Conservation (phyloP, 768 basidiomycete genomes). For the Cyathus striatus region DNA sequence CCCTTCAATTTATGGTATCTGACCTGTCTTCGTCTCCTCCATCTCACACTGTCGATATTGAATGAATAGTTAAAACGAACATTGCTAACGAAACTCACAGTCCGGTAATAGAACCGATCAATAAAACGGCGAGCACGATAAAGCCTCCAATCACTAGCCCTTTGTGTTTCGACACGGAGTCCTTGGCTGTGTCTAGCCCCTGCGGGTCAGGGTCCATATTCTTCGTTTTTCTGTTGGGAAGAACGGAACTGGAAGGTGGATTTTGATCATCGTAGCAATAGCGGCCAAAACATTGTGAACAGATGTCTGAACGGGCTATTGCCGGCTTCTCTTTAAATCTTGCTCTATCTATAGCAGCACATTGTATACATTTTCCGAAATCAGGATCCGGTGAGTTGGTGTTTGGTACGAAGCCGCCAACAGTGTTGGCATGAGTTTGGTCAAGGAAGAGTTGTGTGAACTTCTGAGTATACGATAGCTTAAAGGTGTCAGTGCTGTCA, state of each 20-base stretch:
- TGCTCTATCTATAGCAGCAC: slow-evolving; percentile 19
- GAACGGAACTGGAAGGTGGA: slow-evolving; percentile 6
- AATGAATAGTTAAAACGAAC: too few species aligned
- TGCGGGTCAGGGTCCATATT: neutral
- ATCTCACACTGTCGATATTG: neutral
- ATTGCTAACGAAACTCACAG: too few species aligned
- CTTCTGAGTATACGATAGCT: neutral
- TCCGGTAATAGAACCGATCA: too few species aligned
- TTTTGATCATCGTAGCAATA: slow-evolving; percentile 25
- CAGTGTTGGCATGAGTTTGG: neutral
- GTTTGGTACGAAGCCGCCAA: neutral
- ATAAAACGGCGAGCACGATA: neutral
- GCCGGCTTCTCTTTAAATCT: slow-evolving; percentile 14
- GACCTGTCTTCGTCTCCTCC: neutral
- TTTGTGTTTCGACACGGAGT: neutral
- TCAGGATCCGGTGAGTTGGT: neutral
- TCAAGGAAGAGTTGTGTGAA: neutral
- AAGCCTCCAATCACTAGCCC: neutral
- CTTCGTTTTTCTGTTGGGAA: neutral
- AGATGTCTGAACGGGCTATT: slow-evolving; percentile 15
- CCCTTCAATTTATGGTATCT: neutral
- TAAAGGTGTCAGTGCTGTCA: neutral
- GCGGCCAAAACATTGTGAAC: slow-evolving; percentile 23
- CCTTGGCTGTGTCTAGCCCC: neutral
- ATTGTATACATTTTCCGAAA: neutral